Base-by-base conservation (phyloP, 345 rosid genomes). In the Rhodamnia rubescens region DNA sequence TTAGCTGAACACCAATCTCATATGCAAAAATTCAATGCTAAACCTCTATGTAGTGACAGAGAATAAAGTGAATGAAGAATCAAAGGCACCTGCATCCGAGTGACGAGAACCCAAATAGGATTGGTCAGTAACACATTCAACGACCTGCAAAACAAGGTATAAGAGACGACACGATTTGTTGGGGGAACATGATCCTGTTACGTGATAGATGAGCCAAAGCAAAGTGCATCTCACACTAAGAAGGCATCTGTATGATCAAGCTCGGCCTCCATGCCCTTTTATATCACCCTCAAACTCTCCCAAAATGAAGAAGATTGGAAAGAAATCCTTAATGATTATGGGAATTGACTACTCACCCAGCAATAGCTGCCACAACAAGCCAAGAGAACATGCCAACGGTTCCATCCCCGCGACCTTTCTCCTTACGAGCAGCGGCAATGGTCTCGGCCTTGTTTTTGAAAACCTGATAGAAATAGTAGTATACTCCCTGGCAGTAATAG, bases 41-140 rank as follows among this genome's bases (percentile, higher is more conserved):
- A 32, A 51, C 84, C 57, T 22, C 74, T 12, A 11, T 59, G 18
- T 40, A 84, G 53, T 56, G 29, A 87, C 29, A 59, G 32, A 16
- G 5, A 83, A 29, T 84, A 18, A 20, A 16, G 51, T 75, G 47
- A 32, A 53, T 12, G 83, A 57, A 82, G 56, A 53, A 44, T 26
- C 32, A 85, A 74, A 42, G 52, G 52, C 81, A 93, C 96, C 96
- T 92, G 94, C 95, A 94, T 94, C 22, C 96, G 95, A 47, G 93
- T 94, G 64, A 94, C 93, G 42, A 94, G 95, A 83, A 94, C 94
- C 95, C 96, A 94, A 74, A 92, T 92, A 0, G 95, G 96, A 57
- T 44, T 92, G 59, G 95, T 94, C 81, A 94, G 86, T 87, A 92
- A 86, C 27, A 94, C 96, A 90, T 94, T 94, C 89, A 94, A 88